Conservation (phyloP, 306 rosid species). For the Cucurbita argyrosperma region DNA sequence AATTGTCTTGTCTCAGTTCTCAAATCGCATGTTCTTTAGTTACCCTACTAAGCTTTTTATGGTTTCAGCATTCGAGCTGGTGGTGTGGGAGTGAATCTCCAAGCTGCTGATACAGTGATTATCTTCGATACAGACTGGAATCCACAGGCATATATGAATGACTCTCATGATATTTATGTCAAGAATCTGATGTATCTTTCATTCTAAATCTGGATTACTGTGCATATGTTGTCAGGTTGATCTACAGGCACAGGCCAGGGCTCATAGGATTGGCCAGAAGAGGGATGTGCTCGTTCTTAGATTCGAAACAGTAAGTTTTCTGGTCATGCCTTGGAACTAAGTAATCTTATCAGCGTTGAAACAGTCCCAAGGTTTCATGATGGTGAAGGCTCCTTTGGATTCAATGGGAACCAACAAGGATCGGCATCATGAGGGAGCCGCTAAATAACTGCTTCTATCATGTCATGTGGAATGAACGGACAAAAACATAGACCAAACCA, state of each 20-base stretch:
- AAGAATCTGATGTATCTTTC: background rate
- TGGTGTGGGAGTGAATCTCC: slow-evolving; percentile 99
- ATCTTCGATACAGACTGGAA: slow-evolving; percentile 99
- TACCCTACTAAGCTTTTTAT: background rate
- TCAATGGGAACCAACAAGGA: background rate
- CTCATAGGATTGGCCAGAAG: slow-evolving; percentile 99
- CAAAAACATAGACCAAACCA: background rate
- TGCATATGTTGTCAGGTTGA: slow-evolving; percentile 62
- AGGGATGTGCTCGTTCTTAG: slow-evolving; percentile 98
- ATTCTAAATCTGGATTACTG: slow-evolving; percentile 12
- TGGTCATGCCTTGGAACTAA: background rate
- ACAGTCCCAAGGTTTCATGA: background rate
- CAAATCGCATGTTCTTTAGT: background rate
- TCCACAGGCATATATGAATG: slow-evolving; percentile 60
- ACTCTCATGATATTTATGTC: slow-evolving; percentile 4
- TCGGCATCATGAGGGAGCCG: background rate
- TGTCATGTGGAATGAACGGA: background rate
- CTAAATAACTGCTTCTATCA: background rate
- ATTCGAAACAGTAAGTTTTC: slow-evolving; percentile 77
- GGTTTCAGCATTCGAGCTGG: slow-evolving; percentile 86
- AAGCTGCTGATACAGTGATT: slow-evolving; percentile 98
- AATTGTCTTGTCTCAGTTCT: background rate
- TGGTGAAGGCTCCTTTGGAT: background rate
- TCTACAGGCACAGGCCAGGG: slow-evolving; percentile 99
- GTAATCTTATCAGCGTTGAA: background rate